These are phyloP conservation scores for Eucalyptus cladocalyx DNA, from an alignment of 345 rosid species.

Conservation along the genomic window DNA sequence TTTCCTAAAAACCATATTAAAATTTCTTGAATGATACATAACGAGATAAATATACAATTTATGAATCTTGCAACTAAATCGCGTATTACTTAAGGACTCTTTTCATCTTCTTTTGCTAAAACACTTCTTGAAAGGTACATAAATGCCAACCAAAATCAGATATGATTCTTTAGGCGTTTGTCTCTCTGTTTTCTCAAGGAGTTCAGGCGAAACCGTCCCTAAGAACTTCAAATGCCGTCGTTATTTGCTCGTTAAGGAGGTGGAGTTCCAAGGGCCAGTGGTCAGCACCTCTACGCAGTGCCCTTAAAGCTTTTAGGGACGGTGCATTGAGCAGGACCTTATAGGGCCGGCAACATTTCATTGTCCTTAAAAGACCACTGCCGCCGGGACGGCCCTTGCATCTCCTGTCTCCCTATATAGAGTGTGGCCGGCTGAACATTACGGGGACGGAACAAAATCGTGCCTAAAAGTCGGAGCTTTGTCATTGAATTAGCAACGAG, in stretches of 20 bases:
- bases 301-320: not conserved
- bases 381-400: not conserved
- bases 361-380: not conserved
- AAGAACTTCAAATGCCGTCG: no score
- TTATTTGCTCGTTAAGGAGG: no score
- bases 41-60: not conserved
- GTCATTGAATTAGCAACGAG: no score
- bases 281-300: no score
- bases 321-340: not conserved
- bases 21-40: no score
- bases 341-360: not conserved
- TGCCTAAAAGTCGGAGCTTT: no score
- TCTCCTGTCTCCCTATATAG: not conserved
- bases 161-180: no score
- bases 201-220: no score
- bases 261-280: no score
- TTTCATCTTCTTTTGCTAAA: not conserved
- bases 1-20: no score
- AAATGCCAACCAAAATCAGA: no score
- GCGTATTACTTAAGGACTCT: not conserved
- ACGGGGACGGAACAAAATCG: rapidly evolving
- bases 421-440: not conserved
- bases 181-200: no score
- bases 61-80: not conserved
- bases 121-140: not conserved